These are phyloP conservation scores for Jaminaea rosea DNA, from an alignment of 1,284 basidiomycete genomes.

Conservation along the genomic window DNA sequence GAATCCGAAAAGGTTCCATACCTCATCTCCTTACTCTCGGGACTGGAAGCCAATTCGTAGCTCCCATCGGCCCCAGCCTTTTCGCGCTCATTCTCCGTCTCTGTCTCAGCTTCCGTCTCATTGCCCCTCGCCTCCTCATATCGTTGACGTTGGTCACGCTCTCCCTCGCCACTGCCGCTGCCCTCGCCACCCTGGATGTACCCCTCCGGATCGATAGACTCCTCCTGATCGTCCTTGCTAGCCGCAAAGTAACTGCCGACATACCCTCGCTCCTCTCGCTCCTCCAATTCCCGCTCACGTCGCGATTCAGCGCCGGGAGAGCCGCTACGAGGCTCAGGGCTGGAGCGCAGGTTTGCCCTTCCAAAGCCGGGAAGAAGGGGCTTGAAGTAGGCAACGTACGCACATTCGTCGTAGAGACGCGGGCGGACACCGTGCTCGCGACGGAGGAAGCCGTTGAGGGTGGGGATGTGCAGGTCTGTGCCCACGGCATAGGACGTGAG, in stretches of 20 bases:
- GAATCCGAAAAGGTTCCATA: neutral
- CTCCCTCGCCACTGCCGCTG: conserved; percentile 3
- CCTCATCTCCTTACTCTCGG: no score
- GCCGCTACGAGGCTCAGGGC: conserved; percentile 54
- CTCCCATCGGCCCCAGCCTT: no score
- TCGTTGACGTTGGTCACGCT: conserved; percentile 10
- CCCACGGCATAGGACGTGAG: conserved; percentile 67
- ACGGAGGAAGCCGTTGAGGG: conserved; percentile 60
- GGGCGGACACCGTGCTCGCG: conserved; percentile 85
- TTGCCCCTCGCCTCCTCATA: neutral
- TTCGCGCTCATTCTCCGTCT: conserved; percentile 20
- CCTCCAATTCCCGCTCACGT: conserved; percentile 60
- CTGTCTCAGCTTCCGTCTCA: conserved; percentile 18
- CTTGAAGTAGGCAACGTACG: conserved; percentile 85
- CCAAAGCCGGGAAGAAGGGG: conserved; percentile 86
- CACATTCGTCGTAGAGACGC: conserved; percentile 80
- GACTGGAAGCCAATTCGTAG: neutral
- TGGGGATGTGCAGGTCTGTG: conserved; percentile 52
- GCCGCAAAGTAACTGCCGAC: conserved; percentile 54
- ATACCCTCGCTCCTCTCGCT: conserved; percentile 82
- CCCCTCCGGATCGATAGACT: conserved; percentile 40
- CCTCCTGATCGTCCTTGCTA: conserved; percentile 29
- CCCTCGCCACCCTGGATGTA: conserved; percentile 43
- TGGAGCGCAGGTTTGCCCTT: conserved; percentile 72
- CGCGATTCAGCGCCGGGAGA: conserved; percentile 58